Conservation (phyloP, 495 filamentous ascomycete species). For the Lasiosphaeria miniovina region DNA sequence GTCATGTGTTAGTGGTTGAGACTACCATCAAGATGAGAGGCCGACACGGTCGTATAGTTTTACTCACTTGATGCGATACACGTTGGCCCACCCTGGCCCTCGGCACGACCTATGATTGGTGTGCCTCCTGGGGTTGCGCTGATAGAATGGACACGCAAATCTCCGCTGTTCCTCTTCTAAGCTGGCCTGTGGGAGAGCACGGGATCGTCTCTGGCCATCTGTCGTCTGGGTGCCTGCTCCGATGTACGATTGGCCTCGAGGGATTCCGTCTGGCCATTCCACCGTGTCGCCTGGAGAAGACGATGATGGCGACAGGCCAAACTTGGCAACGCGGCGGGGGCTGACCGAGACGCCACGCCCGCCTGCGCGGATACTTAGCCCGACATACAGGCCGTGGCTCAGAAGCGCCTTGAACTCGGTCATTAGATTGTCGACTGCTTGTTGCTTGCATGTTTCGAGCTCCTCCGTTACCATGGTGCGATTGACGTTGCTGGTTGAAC, state of each 20-base stretch:
- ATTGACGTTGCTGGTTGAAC: background rate
- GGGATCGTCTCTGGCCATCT: background rate
- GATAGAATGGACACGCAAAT: slow-evolving; percentile 18
- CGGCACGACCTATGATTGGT: slow-evolving; percentile 6
- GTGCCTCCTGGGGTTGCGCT: slow-evolving; percentile 11
- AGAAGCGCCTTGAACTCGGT: slow-evolving; percentile 2
- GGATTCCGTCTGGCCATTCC: too few relatives aligned
- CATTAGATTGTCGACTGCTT: slow-evolving; percentile 3
- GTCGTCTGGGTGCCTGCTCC: too few relatives aligned
- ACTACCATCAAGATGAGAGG: background rate
- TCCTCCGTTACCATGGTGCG: background rate
- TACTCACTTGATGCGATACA: slow-evolving; percentile 13
- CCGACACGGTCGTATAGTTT: background rate
- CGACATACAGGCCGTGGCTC: background rate
- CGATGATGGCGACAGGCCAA: background rate
- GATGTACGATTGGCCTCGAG: too few relatives aligned
- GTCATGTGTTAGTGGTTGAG: background rate
- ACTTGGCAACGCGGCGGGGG: background rate
- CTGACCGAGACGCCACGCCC: background rate
- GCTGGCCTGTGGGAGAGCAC: background rate
- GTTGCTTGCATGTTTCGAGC: slow-evolving; percentile 4
- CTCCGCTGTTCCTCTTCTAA: background rate
- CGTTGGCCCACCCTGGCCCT: slow-evolving; percentile 9
- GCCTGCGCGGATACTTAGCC: slow-evolving; percentile 3
- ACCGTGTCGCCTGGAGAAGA: background rate